These are phyloP conservation scores for Xylaria nigripes DNA, from an alignment of 495 filamentous ascomycete species.

Conservation along the genomic window DNA sequence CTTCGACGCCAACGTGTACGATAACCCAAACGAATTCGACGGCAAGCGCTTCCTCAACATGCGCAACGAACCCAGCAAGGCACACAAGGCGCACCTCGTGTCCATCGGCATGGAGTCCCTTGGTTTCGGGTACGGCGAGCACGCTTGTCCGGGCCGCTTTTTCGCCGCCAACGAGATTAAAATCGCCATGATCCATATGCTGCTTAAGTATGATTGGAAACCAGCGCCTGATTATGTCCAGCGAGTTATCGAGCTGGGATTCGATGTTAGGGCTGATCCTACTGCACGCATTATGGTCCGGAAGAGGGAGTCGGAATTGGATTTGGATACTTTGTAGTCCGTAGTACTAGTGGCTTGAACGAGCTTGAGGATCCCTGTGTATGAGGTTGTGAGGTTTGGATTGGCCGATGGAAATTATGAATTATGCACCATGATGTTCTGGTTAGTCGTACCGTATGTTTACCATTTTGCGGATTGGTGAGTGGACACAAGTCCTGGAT, in stretches of 20 bases:
- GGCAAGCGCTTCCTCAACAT: constrained; percentile 40
- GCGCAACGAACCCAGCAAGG: constrained; percentile 28
- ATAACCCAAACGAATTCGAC: constrained; percentile 38
- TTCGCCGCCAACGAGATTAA: constrained; percentile 37
- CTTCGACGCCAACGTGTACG: constrained; percentile 38
- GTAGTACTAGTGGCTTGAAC: too few relatives aligned
- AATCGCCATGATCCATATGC: constrained; percentile 31
- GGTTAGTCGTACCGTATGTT: too few relatives aligned
- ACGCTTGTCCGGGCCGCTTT: constrained; percentile 37
- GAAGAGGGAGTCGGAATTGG: constrained; percentile 5
- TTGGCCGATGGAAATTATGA: too few relatives aligned
- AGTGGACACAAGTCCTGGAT: too few relatives aligned
- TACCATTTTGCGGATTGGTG: too few relatives aligned
- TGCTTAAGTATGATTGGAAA: constrained; percentile 36
- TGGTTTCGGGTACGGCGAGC: constrained; percentile 32
- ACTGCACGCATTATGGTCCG: background rate
- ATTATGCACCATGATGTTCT: too few relatives aligned
- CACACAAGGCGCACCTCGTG: constrained; percentile 38
- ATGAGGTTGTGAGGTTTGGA: too few relatives aligned
- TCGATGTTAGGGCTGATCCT: constrained; percentile 3
- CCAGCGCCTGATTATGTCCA: constrained; percentile 5
- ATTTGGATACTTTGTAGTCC: background rate
- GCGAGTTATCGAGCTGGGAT: background rate
- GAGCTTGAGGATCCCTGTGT: too few relatives aligned
- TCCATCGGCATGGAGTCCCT: constrained; percentile 32